Percentiles rank a stretch among this genome's conserved stretches.
Evolutionary conservation across 495 filamentous ascomycete genomes (phyloP).

Genomic region (Daldinia vernicosa): DNA sequence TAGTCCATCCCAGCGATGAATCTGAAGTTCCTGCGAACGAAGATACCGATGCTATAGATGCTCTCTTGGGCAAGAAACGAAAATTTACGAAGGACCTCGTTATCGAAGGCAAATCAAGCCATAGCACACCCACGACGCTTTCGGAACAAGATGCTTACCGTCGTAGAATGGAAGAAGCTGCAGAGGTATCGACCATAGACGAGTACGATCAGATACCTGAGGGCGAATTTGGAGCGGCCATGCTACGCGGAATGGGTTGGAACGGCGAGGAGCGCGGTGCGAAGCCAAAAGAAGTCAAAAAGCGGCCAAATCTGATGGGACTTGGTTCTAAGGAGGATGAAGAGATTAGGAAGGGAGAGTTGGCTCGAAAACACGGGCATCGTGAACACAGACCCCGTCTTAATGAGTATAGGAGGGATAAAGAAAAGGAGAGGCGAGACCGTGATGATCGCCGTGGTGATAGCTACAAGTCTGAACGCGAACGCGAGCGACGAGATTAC

Average conservation of each 20-base stretch:
- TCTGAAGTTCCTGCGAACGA: conserved; percentile 55
- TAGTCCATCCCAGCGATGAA: conserved; percentile 44
- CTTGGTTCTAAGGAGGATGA: conserved; percentile 82
- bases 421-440: conserved; percentile 52
- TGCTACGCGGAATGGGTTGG: conserved; percentile 94
- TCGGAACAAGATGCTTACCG: conserved; percentile 76
- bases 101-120: conserved; percentile 45
- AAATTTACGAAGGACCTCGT: conserved; percentile 38
- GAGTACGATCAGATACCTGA: conserved; percentile 90
- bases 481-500: conserved; percentile 53
- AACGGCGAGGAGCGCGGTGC: conserved; percentile 74
- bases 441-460: conserved; percentile 51
- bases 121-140: conserved; percentile 30
- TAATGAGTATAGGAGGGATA: conserved; percentile 55
- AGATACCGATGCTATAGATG: conserved; percentile 82
- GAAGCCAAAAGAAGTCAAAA: conserved; percentile 62
- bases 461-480: conserved; percentile 60
- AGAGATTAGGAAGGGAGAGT: conserved; percentile 57
- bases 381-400: conserved; percentile 52
- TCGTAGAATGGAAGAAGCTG: conserved; percentile 72
- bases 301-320: conserved; percentile 81
- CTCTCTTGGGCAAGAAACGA: conserved; percentile 70
- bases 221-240: conserved; percentile 89
- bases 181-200: conserved; percentile 77
- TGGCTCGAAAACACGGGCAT: conserved; percentile 44